Conservation (phyloP, 352 stramenopile species). For the Globisporangium cederbergense region DNA sequence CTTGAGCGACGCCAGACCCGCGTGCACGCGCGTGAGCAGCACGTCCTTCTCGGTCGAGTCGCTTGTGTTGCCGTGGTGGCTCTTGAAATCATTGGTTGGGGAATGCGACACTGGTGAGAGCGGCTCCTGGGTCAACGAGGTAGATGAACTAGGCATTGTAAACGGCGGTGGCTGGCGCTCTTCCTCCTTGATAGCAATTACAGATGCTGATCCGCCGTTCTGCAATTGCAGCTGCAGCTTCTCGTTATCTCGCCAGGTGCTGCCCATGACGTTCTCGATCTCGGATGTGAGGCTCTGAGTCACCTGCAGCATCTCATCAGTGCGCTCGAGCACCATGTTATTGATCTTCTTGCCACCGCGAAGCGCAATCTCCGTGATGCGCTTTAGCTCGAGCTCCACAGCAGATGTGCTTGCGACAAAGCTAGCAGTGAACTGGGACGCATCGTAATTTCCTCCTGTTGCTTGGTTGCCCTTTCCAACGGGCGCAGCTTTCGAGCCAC, state of each 20-base stretch:
- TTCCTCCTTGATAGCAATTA: neutral
- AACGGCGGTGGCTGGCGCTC: constrained; percentile 33
- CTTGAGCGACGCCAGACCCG: constrained; percentile 63
- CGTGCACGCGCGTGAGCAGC: constrained; percentile 49
- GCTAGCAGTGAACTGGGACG: neutral
- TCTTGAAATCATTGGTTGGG: constrained; percentile 29
- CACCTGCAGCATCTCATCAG: constrained; percentile 71
- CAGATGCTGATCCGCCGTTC: neutral
- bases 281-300: constrained; percentile 45
- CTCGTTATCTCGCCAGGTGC: constrained; percentile 19
- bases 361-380: constrained; percentile 70
- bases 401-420: neutral
- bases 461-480: neutral
- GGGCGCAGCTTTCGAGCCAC: constrained; percentile 19
- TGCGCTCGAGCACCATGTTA: constrained; percentile 66
- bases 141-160: constrained; percentile 32
- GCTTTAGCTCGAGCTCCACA: constrained; percentile 47
- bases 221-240: neutral
- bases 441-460: constrained; percentile 12
- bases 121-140: constrained; percentile 13
- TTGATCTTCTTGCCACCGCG: constrained; percentile 72
- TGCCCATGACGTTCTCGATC: constrained; percentile 41
- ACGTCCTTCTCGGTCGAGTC: constrained; percentile 30
- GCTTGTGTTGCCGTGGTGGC: constrained; percentile 22
- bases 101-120: constrained; percentile 28